phyloP scores from a whole-genome alignment of 169 alveolate genomes.

The Plasmodium blacklocki region DNA sequence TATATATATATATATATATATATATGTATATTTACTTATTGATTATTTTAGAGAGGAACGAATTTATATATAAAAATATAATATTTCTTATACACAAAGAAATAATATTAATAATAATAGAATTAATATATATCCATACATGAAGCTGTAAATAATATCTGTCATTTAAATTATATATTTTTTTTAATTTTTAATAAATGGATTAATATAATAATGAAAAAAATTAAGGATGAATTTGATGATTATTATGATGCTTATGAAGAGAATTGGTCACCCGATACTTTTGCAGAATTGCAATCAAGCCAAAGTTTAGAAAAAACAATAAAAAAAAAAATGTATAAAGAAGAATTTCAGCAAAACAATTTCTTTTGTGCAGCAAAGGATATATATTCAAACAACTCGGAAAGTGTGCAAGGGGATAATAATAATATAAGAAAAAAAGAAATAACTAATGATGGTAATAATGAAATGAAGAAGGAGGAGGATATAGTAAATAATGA shows the following conservation, averaged over 20 bases:
- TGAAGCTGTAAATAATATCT: no score
- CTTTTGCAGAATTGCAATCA: conserved; percentile 59
- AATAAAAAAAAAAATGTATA: conserved; percentile 49
- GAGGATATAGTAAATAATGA: background rate
- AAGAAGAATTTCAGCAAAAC: conserved; percentile 55
- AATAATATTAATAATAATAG: no score
- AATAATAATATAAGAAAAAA: conserved; percentile 1
- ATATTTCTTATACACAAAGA: no score
- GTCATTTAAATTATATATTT: no score
- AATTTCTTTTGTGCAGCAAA: conserved; percentile 39
- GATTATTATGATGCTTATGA: conserved; percentile 68
- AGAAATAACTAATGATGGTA: conserved; percentile 1
- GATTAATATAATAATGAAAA: conserved; percentile 15
- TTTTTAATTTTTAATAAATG: background rate
- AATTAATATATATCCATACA: no score
- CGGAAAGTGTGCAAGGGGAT: background rate
- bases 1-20: no score
- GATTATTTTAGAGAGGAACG: no score
- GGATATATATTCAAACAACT: conserved; percentile 22
- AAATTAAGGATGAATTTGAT: conserved; percentile 34
- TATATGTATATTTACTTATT: no score
- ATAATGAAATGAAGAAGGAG: background rate
- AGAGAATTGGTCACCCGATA: conserved; percentile 63
- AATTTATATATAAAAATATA: no score
- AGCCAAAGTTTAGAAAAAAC: conserved; percentile 62